A percentile compares a stretch with the other conserved stretches of the same genome.
These are phyloP conservation scores for Phytophthora melonis DNA, from an alignment of 352 stramenopile genomes.

Conservation along the genomic window DNA sequence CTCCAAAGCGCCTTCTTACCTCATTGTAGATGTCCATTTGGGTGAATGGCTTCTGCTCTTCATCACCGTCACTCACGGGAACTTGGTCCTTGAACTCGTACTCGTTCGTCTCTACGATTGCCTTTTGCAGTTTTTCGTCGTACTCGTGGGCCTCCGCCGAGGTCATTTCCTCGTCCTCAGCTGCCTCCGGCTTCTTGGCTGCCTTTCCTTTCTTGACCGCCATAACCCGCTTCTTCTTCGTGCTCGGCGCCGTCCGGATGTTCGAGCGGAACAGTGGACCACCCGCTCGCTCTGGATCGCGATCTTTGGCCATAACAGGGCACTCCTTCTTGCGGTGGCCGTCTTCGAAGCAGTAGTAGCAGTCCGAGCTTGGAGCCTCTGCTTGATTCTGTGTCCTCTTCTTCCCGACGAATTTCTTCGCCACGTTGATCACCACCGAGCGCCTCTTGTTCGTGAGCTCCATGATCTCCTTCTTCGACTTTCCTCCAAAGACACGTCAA, in stretches of 20 bases:
- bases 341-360: not conserved
- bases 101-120: not conserved
- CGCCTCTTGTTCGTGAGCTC: conserved; percentile 6
- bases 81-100: not conserved
- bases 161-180: not conserved
- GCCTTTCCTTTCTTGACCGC: not conserved
- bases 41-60: not conserved
- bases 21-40: not conserved
- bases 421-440: not conserved
- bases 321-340: not conserved
- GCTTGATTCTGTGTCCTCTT: not conserved
- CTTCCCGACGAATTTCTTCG: not conserved
- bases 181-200: not conserved
- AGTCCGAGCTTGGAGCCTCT: not conserved
- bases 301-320: not conserved
- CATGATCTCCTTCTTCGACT: conserved; percentile 11
- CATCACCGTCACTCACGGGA: not conserved
- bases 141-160: not conserved
- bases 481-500: not conserved
- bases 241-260: not conserved
- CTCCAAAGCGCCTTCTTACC: not conserved
- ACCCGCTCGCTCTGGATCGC: not conserved
- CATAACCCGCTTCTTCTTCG: not conserved
- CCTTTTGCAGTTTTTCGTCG: not conserved
- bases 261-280: too few relatives aligned